phyloP scores from a whole-genome alignment of 2,329 filamentous ascomycete genomes.

The Pseudocercospora fijiensis region DNA sequence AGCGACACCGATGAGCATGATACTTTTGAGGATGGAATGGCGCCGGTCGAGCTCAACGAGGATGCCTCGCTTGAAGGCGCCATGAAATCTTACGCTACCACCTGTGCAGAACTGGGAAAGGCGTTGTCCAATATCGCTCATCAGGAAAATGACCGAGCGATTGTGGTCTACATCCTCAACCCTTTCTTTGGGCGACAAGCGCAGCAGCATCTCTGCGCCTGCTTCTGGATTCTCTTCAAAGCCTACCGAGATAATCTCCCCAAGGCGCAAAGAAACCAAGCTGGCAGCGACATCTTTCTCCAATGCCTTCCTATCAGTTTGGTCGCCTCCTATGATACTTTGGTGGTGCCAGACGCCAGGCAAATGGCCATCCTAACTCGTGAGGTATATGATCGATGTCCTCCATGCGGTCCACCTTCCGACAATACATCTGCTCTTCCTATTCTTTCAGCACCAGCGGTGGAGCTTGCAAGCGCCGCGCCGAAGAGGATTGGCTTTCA shows the following conservation, averaged over 20 bases:
- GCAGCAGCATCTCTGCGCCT: slow-evolving; percentile 65
- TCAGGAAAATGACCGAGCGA: slow-evolving; percentile 46
- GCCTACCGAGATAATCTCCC: slow-evolving; percentile 64
- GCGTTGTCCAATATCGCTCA: slow-evolving; percentile 28
- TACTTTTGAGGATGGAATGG: slow-evolving; percentile 41
- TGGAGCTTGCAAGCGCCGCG: slow-evolving; percentile 68
- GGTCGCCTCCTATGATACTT: slow-evolving; percentile 62
- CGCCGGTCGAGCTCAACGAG: slow-evolving; percentile 32
- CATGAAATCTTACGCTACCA: slow-evolving; percentile 26
- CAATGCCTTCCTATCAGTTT: slow-evolving; percentile 70
- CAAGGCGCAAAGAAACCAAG: slow-evolving; percentile 56
- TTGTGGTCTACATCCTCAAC: slow-evolving; percentile 77
- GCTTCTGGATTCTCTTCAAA: slow-evolving; percentile 71
- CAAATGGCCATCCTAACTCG: slow-evolving; percentile 59
- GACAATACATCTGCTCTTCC: slow-evolving; percentile 40
- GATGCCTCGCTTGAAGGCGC: slow-evolving; percentile 23
- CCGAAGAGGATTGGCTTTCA: slow-evolving; percentile 76
- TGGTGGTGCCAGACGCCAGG: slow-evolving; percentile 61
- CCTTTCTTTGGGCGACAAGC: slow-evolving; percentile 48
- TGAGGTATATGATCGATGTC: slow-evolving; percentile 76
- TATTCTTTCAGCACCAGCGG: slow-evolving; percentile 63
- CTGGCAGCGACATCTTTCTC: slow-evolving; percentile 63
- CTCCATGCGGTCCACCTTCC: slow-evolving; percentile 37
- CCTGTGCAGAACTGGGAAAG: slow-evolving; percentile 32
- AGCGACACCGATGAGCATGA: slow-evolving; percentile 35